Evolutionary conservation across 2,329 filamentous ascomycete genomes (phyloP), one percentile per base, ranked within the genome.

Genomic region (Teratosphaeria pseudoeucalypti): DNA sequence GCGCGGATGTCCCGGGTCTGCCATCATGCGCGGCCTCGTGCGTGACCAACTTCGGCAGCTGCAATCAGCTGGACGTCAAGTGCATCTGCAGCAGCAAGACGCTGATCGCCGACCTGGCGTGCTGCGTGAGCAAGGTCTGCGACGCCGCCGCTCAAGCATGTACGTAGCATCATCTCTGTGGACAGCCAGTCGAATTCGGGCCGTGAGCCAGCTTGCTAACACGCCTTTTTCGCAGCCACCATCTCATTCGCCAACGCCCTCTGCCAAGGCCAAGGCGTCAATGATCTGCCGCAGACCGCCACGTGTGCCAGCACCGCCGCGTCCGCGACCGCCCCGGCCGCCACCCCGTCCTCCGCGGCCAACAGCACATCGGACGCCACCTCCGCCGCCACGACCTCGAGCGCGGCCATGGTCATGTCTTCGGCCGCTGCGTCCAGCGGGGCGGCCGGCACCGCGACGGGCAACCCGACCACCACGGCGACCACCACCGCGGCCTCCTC

Each of bases 11-110:
- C 59, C 60, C 58, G 19, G 69, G 68, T 43, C 68, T 73, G 1
- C 70, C 70, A 1, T 27, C 56, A 16, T 72, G 71, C 62, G 68
- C 70, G 3, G 60, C 64, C 54, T 61, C 63, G 52, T 78, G 76
- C 62, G 71, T 76, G 19, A 70, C 71, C 43, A 65, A 65, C 58
- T 73, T 74, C 37, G 74, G 72, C 52, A 70, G 68, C 57, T 78
- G 76, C 66, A 60, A 62, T 47, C 61, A 65, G 6, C 62, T 77
- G 60, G 73, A 77, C 56, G 70, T 77, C 57, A 65, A 68, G 39
- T 78, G 76, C 65, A 76, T 78, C 62, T 78, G 76, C 66, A 65
- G 63, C 29, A 76, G 75, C 67, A 60, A 58, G 2, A 62, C 63
- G 2, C 67, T 74, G 37, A 72, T 78, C 57, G 55, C 60, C 47